A percentile compares a stretch with the other conserved stretches of the same genome.
Evolutionary conservation across 2,329 filamentous ascomycete genomes (phyloP).

Genomic region (Hymenoscyphus repandus): DNA sequence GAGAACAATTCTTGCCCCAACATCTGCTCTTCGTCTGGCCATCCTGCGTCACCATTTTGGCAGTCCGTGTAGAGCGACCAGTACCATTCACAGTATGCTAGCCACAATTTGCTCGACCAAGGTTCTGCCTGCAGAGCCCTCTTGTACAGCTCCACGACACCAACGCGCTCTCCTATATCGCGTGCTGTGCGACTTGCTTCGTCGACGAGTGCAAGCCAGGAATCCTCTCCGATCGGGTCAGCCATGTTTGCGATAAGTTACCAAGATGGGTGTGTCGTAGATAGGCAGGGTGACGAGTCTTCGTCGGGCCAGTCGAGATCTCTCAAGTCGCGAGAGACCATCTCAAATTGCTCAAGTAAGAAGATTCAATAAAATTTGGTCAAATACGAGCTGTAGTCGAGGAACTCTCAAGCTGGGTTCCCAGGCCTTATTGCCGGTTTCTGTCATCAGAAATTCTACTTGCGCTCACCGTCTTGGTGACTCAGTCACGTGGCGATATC

Average conservation of each 20-base stretch:
- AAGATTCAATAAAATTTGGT: not conserved
- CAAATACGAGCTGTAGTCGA: not conserved
- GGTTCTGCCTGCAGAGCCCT: constrained; percentile 67
- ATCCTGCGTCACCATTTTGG: constrained; percentile 49
- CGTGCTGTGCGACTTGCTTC: constrained; percentile 59
- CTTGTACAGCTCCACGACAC: constrained; percentile 67
- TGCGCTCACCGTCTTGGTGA: too few species aligned
- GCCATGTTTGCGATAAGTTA: constrained; percentile 20
- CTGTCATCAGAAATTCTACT: not conserved
- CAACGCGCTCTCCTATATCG: constrained; percentile 62
- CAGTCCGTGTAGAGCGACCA: constrained; percentile 64
- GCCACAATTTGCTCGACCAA: constrained; percentile 69
- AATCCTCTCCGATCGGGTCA: constrained; percentile 66
- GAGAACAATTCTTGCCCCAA: constrained; percentile 69
- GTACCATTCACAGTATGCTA: constrained; percentile 73
- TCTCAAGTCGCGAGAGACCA: not conserved
- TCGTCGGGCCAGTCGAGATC: not conserved
- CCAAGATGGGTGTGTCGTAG: not conserved
- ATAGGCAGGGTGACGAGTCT: not conserved
- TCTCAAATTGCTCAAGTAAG: not conserved
- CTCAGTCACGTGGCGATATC: constrained; percentile 3
- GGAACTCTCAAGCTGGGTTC: too few species aligned
- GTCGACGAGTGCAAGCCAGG: constrained; percentile 72
- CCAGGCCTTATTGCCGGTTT: not conserved
- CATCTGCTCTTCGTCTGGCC: constrained; percentile 62